These are phyloP conservation scores for Neurospora hispaniola DNA, from an alignment of 495 filamentous ascomycete species.

Conservation along the genomic window DNA sequence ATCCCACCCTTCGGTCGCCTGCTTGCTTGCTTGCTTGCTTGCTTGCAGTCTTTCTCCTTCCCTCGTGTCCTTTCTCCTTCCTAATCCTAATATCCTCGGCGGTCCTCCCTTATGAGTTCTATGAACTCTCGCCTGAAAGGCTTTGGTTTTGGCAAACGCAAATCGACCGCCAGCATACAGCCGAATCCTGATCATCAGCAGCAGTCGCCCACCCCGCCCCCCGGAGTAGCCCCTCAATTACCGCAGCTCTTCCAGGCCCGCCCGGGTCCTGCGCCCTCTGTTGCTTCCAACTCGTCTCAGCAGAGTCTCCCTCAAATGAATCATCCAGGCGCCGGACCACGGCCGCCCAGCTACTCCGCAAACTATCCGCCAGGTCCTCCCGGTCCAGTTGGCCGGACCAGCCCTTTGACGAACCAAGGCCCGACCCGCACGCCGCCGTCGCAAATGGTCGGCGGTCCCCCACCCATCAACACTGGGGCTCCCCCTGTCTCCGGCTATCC, in stretches of 20 bases:
- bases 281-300: constrained; percentile 36
- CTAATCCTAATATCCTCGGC: constrained; percentile 6
- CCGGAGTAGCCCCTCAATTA: constrained; percentile 32
- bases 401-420: constrained; percentile 36
- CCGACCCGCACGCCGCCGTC: constrained; percentile 42
- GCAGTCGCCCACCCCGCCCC: constrained; percentile 22
- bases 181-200: constrained; percentile 7
- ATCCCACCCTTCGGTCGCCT: constrained; percentile 9
- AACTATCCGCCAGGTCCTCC: constrained; percentile 47
- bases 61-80: constrained; percentile 15
- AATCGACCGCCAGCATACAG: constrained; percentile 39
- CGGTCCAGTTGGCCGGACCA: constrained; percentile 39
- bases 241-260: constrained; percentile 31
- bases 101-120: constrained; percentile 45
- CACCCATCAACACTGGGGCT: constrained; percentile 57
- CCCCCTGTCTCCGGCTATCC: constrained; percentile 43
- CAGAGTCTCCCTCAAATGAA: constrained; percentile 44
- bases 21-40: constrained; percentile 9
- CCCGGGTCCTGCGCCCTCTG: constrained; percentile 31
- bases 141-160: constrained; percentile 48
- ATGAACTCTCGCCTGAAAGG: constrained; percentile 51
- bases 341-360: constrained; percentile 67
- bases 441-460: constrained; percentile 58
- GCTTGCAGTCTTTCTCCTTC: constrained; percentile 8
- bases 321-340: constrained; percentile 44